Evolutionary conservation across 345 rosid genomes (phyloP), one percentile per base, ranked within the genome.

Genomic region (Luvunga scandens): DNA sequence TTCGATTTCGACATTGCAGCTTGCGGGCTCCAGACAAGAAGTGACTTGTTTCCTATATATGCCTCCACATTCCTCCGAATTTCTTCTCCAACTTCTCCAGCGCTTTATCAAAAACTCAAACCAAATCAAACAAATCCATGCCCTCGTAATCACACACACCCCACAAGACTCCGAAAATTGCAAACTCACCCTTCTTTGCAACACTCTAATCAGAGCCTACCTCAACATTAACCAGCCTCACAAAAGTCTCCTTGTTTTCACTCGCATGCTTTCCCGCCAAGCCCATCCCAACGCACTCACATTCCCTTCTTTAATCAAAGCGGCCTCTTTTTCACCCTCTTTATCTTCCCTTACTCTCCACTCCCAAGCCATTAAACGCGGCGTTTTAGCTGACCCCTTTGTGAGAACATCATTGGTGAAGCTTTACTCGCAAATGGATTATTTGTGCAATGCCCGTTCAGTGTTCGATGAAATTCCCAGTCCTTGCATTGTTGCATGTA

Each of bases 251-350:
- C 50, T 76, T 69, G 85, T 91, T 77, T 89, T 93, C 89, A 82
- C 76, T 57, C 83, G 79, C 75, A 89, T 93, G 98, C 91, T 93
- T 69, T 77, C 76, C 79, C 84, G 76, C 80, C 82, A 65, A 76
- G 72, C 67, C 30, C 80, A 64, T 7, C 94, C 96, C 66, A 88
- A 85, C 76, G 31, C 68, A 64, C 87, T 87, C 83, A 90, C 96
- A 64, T 93, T 93, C 89, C 90, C 96, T 85, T 78, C 92, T 79
- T 77, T 91, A n/a, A 78, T 89, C 66, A 93, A 87, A 80, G 89
- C 91, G 3, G 80, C 90, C 25, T 84, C 83, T 7, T 83, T 81
- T 22, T 83, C 80, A 67, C 84, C 85, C 60, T 57, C 77, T 1
- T 6, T 30, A 42, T 38, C 62, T 38, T 64, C 74, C 36, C 75